Percentiles rank a stretch among this genome's conserved stretches.
phyloP scores from a whole-genome alignment of 768 basidiomycete species.

The Trametes meyenii region DNA sequence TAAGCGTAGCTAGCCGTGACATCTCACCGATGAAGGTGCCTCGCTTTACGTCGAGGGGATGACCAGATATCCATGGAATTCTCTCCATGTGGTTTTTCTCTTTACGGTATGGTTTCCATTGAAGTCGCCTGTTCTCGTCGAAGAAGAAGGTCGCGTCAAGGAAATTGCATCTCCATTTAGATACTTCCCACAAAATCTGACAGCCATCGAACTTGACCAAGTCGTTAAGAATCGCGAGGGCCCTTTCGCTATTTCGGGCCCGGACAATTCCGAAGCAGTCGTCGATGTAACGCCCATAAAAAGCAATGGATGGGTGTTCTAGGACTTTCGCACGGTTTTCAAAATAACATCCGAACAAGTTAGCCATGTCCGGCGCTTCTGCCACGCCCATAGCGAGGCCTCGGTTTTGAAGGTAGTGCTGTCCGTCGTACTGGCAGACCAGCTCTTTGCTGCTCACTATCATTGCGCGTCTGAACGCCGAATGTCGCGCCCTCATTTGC shows the following conservation, averaged over 20 bases:
- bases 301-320: constrained; percentile 26
- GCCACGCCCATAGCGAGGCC: constrained; percentile 28
- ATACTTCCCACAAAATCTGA: constrained; percentile 20
- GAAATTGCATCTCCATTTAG: constrained; percentile 22
- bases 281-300: constrained; percentile 40
- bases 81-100: constrained; percentile 23
- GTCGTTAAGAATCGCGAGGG: neutral
- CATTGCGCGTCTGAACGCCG: neutral
- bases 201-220: constrained; percentile 18
- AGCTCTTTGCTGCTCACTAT: neutral
- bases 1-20: constrained; percentile 29
- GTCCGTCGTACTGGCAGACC: constrained; percentile 23
- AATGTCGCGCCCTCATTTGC: neutral
- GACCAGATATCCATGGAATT: constrained; percentile 22
- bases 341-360: constrained; percentile 33
- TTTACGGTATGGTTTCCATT: constrained; percentile 21
- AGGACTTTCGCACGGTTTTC: constrained; percentile 21
- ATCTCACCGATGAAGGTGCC: constrained; percentile 28
- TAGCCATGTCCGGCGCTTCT: constrained; percentile 35
- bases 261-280: constrained; percentile 28
- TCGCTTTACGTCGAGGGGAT: constrained; percentile 19
- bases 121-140: constrained; percentile 17
- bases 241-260: constrained; percentile 3
- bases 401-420: constrained; percentile 29
- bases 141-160: constrained; percentile 35